These are phyloP conservation scores for Penicillium sp. DNA, from an alignment of 2,329 filamentous ascomycete species.

Conservation along the genomic window DNA sequence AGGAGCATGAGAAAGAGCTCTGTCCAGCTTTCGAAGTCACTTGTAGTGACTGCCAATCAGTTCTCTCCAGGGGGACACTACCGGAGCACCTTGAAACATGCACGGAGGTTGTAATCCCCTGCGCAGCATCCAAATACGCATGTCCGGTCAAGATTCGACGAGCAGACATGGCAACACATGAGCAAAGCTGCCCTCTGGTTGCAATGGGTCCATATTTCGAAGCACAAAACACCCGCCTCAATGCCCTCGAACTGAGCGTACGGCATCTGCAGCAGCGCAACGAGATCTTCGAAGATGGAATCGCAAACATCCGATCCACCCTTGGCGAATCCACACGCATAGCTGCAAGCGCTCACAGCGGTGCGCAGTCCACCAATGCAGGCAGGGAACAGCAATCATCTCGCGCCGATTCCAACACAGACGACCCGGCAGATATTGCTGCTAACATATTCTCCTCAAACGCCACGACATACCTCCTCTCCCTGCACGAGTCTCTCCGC, in stretches of 20 bases:
- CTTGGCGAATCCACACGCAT: constrained; percentile 33
- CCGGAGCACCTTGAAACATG: constrained; percentile 39
- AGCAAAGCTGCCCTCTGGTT: constrained; percentile 51
- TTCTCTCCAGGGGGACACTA: constrained; percentile 33
- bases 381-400: constrained; percentile 13
- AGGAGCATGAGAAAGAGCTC: constrained; percentile 39
- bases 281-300: constrained; percentile 46
- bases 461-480: constrained; percentile 56
- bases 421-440: constrained; percentile 17
- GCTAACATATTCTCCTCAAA: constrained; percentile 36
- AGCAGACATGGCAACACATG: constrained; percentile 42
- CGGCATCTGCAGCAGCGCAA: constrained; percentile 46
- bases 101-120: constrained; percentile 36
- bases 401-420: constrained; percentile 9
- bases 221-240: constrained; percentile 42
- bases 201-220: constrained; percentile 46
- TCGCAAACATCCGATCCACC: constrained; percentile 42
- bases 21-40: constrained; percentile 37
- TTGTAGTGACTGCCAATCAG: constrained; percentile 39
- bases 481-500: constrained; percentile 58
- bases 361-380: constrained; percentile 12
- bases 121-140: constrained; percentile 43
- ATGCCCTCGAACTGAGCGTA: constrained; percentile 45
- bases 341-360: neutral
- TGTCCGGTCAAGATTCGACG: constrained; percentile 40